Evolutionary conservation across 2,329 filamentous ascomycete species (phyloP), one percentile per base, ranked within the genome.

Genomic region (Aspergillus quadricinctus): DNA sequence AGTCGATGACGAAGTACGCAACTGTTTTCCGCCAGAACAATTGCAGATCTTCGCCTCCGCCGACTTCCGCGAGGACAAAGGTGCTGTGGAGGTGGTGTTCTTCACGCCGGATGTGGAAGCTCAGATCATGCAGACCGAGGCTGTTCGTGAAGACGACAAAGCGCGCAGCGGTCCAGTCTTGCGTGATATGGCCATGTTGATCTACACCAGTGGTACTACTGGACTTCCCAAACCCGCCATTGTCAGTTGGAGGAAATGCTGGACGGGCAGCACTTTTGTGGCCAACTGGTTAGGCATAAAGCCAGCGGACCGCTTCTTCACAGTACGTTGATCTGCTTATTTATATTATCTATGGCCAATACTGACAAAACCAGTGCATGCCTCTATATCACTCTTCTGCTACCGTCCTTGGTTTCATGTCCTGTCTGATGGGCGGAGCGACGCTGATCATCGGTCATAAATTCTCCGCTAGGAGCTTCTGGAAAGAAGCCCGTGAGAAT

Each of bases 381-480:
- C 92, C 92, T 0, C 80, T 96, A 6, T 96, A 96, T 69, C 92
- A 96, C 76, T 88, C 88, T 43, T 90, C 91, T 0, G 92, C 89
- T 11, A 77, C 84, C 4, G 64, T 94, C 6, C 80, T 96, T 46
- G 89, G 87, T 25, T 83, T 92, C 56, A 72, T 81, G 49, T 78
- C 84, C 49, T 81, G 83, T 25, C 71, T 94, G 31, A 71, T 81
- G 53, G 73, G 75, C 0, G 88, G 87, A 45, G 81, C 80, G 40
- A 89, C 90, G 0, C 77, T 92, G 52, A 83, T 89, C 27, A 75
- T 96, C 17, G 88, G 89, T 49, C 85, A 84, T 63, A 89, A 88
- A 65, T 95, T 96, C 76, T 92, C 88, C 2, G 88, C 88, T 2
- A 83, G 82, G 59, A 84, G 79, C 1, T 94, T 93, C 74, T 94